Evolutionary conservation across 108 stramenopile genomes (phyloP), one percentile per base, ranked within the genome.

Genomic region (Skeletonema marinoi): DNA sequence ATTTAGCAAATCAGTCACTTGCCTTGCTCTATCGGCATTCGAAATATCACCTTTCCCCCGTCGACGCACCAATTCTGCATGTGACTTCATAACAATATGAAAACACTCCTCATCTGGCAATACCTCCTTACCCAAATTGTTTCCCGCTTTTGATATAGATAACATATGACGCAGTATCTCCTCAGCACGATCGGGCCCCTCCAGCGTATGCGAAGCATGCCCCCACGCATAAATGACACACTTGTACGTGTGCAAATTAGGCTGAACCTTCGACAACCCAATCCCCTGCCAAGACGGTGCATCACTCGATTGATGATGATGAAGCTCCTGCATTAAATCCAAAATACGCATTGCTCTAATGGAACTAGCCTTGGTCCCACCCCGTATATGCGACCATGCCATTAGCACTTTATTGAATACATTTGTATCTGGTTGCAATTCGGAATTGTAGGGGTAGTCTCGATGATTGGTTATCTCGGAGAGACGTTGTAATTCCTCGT

Each of bases 81-180:
- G 79, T 32, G 73, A 46, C 33, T 73, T 80, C 79, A 80, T 80
- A 39, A 80, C 79, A 46, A 80, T 70, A 41, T 80, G 79, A 60
- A 80, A 80, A 13, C 73, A 80, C 44, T 80, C 79, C 44, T 63
- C 79, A 69, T 79, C 78, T 0, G 78, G 78, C 65, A 72, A 59
- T 35, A 73, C 73, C 29, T 74, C 79, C 19, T 56, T 58, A 0
- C 68, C 68, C 30, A 80, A 56, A 56, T 56, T 73, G 35, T 80
- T 80, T 0, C 79, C 79, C 5, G 79, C 79, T 61, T 80, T 80
- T 1, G 73, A 80, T 14, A 80, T 61, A 10, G 79, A 80, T 16
- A 80, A 38, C 73, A 80, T 65, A 65, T 80, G 79, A 9, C 79
- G 67, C 32, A 80, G 63, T 65, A 80, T 80, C 54, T 73, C 63